A percentile compares a stretch with the other conserved stretches of the same genome.
Conservation (phyloP, 1,284 basidiomycete species). For the Anthracocystis panici-leucophaei region DNA sequence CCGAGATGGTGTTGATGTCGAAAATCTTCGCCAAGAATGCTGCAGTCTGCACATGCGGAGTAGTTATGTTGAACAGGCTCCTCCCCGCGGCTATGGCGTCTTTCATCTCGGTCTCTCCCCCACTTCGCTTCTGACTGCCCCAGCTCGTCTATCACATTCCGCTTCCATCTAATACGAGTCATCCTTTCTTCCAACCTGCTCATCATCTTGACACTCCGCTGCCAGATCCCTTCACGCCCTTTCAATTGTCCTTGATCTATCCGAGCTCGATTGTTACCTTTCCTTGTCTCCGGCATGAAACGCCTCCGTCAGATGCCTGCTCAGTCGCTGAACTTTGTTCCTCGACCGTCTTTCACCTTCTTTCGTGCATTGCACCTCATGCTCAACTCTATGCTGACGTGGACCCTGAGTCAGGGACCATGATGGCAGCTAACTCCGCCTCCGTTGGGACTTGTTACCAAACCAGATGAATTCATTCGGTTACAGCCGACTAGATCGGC, state of each 20-base stretch:
- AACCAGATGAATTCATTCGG: neutral
- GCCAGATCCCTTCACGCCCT: neutral
- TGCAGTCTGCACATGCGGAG: too few species aligned
- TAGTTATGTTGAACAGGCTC: too few species aligned
- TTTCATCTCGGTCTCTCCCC: neutral
- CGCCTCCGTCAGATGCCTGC: neutral
- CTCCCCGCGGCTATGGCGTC: too few species aligned
- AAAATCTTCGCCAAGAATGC: too few species aligned
- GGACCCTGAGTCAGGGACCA: constrained; percentile 5
- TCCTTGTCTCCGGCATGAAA: constrained; percentile 4
- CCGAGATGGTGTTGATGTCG: too few species aligned
- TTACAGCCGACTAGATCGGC: constrained; percentile 22
- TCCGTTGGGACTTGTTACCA: constrained; percentile 5
- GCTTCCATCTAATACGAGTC: constrained; percentile 8
- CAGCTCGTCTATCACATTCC: constrained; percentile 5
- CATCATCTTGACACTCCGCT: constrained; percentile 15
- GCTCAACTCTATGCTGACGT: neutral
- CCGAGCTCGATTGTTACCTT: constrained; percentile 8
- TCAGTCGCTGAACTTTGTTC: constrained; percentile 1
- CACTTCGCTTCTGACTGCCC: neutral
- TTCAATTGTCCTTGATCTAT: constrained; percentile 8
- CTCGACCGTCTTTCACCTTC: constrained; percentile 15
- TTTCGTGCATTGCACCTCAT: neutral
- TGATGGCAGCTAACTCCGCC: constrained; percentile 8
- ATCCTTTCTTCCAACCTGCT: neutral